Conservation (phyloP, 2,329 filamentous ascomycete species). For the Penicillium fuscoglaucum region DNA sequence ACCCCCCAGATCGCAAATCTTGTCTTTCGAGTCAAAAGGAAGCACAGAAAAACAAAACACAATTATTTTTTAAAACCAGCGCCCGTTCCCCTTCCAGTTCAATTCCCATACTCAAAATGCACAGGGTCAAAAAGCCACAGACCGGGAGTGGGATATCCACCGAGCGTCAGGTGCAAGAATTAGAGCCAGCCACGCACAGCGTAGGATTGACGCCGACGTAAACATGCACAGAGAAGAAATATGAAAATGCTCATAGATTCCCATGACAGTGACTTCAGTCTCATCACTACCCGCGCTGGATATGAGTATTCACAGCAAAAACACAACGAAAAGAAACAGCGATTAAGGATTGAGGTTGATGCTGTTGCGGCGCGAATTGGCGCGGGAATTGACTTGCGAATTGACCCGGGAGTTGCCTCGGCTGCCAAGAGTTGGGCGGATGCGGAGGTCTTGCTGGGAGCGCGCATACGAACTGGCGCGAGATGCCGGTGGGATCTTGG, state of each 20-base stretch:
- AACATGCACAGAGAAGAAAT: conserved; percentile 25
- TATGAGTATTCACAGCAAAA: not conserved
- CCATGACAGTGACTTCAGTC: not conserved
- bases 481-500: conserved; percentile 37
- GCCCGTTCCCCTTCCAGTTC: not conserved
- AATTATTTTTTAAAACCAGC: conserved; percentile 3
- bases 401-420: conserved; percentile 36
- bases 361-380: conserved; percentile 35
- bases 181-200: conserved; percentile 23
- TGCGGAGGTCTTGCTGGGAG: conserved; percentile 40
- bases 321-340: not conserved
- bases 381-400: conserved; percentile 35
- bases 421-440: conserved; percentile 39
- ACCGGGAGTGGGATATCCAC: not conserved
- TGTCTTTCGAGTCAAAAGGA: conserved; percentile 6
- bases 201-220: conserved; percentile 19
- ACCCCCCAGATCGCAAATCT: conserved; percentile 6
- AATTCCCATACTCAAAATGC: not conserved
- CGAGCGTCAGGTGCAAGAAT: conserved; percentile 6
- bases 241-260: conserved; percentile 14
- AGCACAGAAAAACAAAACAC: not conserved
- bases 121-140: not conserved
- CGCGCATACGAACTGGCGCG: conserved; percentile 42
- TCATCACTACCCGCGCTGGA: not conserved
- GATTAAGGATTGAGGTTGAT: conserved; percentile 3